Conservation (phyloP, 2,329 filamentous ascomycete genomes). For the Alternaria sp. region DNA sequence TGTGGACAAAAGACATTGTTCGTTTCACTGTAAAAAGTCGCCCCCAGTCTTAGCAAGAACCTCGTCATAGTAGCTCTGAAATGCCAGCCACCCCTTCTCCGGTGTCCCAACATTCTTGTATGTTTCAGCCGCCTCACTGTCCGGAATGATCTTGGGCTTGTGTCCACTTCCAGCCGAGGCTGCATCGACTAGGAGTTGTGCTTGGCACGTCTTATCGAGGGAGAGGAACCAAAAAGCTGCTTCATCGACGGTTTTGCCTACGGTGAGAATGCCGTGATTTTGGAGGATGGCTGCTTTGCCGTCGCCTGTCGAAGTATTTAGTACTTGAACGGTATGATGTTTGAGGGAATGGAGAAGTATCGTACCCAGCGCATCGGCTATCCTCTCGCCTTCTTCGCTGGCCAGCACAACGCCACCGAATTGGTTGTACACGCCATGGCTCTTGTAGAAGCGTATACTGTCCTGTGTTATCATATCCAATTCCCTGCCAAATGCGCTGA, state of each 20-base stretch:
- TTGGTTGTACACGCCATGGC: slow-evolving; percentile 52
- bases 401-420: slow-evolving; percentile 55
- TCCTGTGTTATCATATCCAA: slow-evolving; percentile 61
- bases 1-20: too few relatives aligned
- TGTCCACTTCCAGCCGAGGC: slow-evolving; percentile 49
- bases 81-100: slow-evolving; percentile 63
- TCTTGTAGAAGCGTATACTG: slow-evolving; percentile 53
- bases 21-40: slow-evolving; percentile 54
- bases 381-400: slow-evolving; percentile 55
- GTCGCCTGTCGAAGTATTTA: slow-evolving; percentile 19
- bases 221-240: slow-evolving; percentile 58
- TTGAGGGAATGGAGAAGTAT: too few relatives aligned
- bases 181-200: slow-evolving; percentile 56
- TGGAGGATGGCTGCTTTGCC: slow-evolving; percentile 51
- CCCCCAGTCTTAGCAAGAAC: slow-evolving; percentile 61
- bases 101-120: slow-evolving; percentile 56
- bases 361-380: slow-evolving; percentile 49
- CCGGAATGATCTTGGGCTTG: slow-evolving; percentile 52
- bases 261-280: slow-evolving; percentile 52
- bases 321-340: background rate
- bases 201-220: slow-evolving; percentile 57
- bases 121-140: slow-evolving; percentile 51
- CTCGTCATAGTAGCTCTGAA: slow-evolving; percentile 64
- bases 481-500: slow-evolving; percentile 55
- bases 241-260: slow-evolving; percentile 53